Base-by-base conservation (phyloP, 1,284 basidiomycete species). In the Puccinia triticina region DNA sequence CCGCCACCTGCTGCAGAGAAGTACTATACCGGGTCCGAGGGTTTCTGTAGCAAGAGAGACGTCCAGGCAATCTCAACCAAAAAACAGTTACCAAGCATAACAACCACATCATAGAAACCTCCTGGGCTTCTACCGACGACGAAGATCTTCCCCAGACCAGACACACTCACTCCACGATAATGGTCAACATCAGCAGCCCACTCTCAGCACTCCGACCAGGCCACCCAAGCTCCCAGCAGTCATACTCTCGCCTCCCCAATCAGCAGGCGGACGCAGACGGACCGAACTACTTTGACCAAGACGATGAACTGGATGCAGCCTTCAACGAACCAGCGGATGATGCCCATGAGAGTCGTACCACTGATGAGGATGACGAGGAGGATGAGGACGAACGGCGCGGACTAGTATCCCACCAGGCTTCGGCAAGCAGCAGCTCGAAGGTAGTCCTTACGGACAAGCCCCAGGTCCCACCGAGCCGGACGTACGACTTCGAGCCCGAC, bases 401-500 rank as follows among this genome's bases (percentile, higher is more conserved):
- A 55, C 46, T 79, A 37, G 67, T 81, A 12, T 46, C 50, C n/a
- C 48, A 29, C n/a, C 55, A 59, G 18, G 23, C 8, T 55, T 43
- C 55, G 40, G 10, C 71, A 43, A 69, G 40, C 67, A 32, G 53
- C 21, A 69, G 67, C 48, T 75, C 73, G 23, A 73, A 74, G 43
- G 29, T 34, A 61, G 11, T 40, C 16, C 21, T 73, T 1, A 48
- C 14, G 29, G 37, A 7, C 10, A 32, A 37, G 29, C 37, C 16
- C 3, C 53, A 37, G 32, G 40, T 40, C 57, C 43, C 0, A 16
- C 18, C 55, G 32, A 72, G 46, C 21, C 69, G 46, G 48, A 21
- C 69, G 37, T 81, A 81, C 50, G 78, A 81, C 55, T 81, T 81
- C n/a, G 78, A 81, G 32, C 67, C 69, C 12, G 71, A 81, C 46